These are phyloP conservation scores for Cladosporium sphaerospermum DNA, from an alignment of 2,329 filamentous ascomycete species.

Conservation along the genomic window DNA sequence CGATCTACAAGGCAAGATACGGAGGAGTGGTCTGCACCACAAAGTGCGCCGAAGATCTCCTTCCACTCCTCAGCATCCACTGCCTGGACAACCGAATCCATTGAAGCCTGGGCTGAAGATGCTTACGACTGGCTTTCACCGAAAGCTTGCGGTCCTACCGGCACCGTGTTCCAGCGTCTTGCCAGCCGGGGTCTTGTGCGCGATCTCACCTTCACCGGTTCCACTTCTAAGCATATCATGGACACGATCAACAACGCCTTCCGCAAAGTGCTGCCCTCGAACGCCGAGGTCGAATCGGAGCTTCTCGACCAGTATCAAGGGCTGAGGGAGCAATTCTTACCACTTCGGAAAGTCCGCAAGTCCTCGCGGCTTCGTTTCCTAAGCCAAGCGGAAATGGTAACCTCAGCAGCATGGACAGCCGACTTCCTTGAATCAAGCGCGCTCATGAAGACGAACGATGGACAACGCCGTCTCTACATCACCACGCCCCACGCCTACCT, in stretches of 20 bases:
- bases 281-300: constrained; percentile 16
- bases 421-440: constrained; percentile 64
- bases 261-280: constrained; percentile 38
- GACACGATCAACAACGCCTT: constrained; percentile 59
- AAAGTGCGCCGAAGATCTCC: constrained; percentile 17
- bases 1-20: constrained; percentile 36
- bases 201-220: constrained; percentile 54
- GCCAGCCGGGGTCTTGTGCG: constrained; percentile 66
- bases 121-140: constrained; percentile 58
- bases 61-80: constrained; percentile 35
- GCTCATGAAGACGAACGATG: constrained; percentile 62
- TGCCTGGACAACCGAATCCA: constrained; percentile 44
- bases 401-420: constrained; percentile 64
- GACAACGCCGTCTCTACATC: constrained; percentile 61
- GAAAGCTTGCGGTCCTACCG: constrained; percentile 59
- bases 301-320: constrained; percentile 50
- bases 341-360: constrained; percentile 68
- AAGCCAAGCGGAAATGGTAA: constrained; percentile 65
- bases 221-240: constrained; percentile 63
- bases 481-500: constrained; percentile 70
- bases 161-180: constrained; percentile 63
- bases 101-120: constrained; percentile 42
- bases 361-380: constrained; percentile 67
- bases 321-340: constrained; percentile 64
- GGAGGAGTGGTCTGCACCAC: constrained; percentile 43